Evolutionary conservation across 805 yeast genomes (phyloP).

Genomic region (Sungouiozyma intestinalis): DNA sequence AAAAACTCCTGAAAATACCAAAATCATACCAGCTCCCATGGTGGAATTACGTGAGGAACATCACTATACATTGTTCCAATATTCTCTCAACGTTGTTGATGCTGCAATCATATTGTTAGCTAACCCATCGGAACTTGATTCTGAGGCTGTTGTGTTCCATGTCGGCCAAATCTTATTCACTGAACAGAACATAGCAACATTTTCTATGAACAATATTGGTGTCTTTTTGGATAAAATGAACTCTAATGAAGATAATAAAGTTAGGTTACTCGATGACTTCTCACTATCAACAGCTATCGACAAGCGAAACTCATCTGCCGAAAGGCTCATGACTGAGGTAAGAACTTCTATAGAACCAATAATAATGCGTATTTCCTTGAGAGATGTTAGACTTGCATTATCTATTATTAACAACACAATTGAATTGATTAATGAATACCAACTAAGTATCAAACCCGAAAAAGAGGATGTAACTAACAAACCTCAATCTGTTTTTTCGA

Average conservation of each 20-base stretch:
- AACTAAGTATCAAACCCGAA: neutral
- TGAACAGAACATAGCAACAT: constrained; percentile 52
- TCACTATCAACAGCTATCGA: constrained; percentile 69
- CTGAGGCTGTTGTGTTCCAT: constrained; percentile 87
- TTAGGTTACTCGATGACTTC: constrained; percentile 82
- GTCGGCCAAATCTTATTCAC: constrained; percentile 68
- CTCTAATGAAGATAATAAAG: constrained; percentile 44
- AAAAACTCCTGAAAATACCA: constrained; percentile 2
- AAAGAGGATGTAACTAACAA: constrained; percentile 18
- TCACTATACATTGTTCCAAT: constrained; percentile 28
- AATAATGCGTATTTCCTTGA: constrained; percentile 66
- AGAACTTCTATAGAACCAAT: constrained; percentile 71
- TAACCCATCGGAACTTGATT: constrained; percentile 53
- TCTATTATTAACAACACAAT: constrained; percentile 65
- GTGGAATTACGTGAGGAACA: constrained; percentile 7
- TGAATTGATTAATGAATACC: constrained; percentile 30
- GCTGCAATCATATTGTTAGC: constrained; percentile 74
- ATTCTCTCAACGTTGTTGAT: constrained; percentile 59
- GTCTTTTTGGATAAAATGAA: constrained; percentile 78
- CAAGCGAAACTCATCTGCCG: constrained; percentile 50
- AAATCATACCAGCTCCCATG: neutral
- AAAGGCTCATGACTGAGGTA: constrained; percentile 49
- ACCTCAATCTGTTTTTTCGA: constrained; percentile 33
- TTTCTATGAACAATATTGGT: constrained; percentile 71
- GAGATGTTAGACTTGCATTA: constrained; percentile 78